Evolutionary conservation across 108 stramenopile genomes (phyloP).

Genomic region (Cylindrotheca closterium): DNA sequence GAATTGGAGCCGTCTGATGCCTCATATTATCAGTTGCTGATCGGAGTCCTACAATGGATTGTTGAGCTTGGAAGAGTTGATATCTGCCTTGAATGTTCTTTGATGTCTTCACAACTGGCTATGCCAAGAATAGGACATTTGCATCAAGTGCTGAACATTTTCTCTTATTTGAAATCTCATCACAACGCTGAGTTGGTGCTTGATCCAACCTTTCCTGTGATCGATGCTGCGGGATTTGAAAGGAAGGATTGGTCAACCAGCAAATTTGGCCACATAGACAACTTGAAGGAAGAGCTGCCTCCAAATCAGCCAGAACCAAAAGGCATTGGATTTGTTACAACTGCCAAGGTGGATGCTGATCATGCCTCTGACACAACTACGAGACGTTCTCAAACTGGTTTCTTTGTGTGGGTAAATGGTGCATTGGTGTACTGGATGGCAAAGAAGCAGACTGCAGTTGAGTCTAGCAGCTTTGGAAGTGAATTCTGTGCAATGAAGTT

Average conservation of each 20-base stretch:
- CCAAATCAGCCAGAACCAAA: slow-evolving; percentile 28
- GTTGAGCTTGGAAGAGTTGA: slow-evolving; percentile 51
- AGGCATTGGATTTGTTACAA: slow-evolving; percentile 29
- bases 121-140: slow-evolving; percentile 62
- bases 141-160: slow-evolving; percentile 42
- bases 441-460: slow-evolving; percentile 52
- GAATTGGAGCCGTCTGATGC: slow-evolving; percentile 15
- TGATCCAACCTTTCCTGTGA: slow-evolving; percentile 38
- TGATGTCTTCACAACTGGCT: slow-evolving; percentile 47
- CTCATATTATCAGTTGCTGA: slow-evolving; percentile 28
- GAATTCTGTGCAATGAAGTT: slow-evolving; percentile 58
- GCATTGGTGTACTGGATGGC: slow-evolving; percentile 43
- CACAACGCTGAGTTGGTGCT: slow-evolving; percentile 37
- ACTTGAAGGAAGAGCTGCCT: slow-evolving; percentile 28
- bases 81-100: slow-evolving; percentile 43
- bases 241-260: slow-evolving; percentile 28
- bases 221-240: slow-evolving; percentile 22
- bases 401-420: slow-evolving; percentile 51
- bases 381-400: slow-evolving; percentile 47
- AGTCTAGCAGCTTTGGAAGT: slow-evolving; percentile 37
- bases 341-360: slow-evolving; percentile 51
- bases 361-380: slow-evolving; percentile 51
- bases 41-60: slow-evolving; percentile 51
- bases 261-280: slow-evolving; percentile 23
- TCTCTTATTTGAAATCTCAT: slow-evolving; percentile 40